phyloP scores from a whole-genome alignment of 208 protist genomes.

The Herpetomonas samuelpessoai region DNA sequence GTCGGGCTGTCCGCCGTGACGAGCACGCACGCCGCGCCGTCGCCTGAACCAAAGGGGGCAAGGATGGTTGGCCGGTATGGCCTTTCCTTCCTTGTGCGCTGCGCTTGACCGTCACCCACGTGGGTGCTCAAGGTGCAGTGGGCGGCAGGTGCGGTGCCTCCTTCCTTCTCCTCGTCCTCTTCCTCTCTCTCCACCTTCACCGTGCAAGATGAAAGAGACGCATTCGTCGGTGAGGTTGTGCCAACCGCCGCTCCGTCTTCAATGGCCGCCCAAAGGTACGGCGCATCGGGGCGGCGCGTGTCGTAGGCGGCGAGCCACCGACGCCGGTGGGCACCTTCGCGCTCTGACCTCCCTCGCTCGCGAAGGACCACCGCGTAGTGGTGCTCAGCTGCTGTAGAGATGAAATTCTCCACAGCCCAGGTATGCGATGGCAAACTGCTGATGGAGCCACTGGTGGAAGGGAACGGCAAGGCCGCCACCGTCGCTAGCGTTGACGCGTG shows the following conservation, averaged over 20 bases:
- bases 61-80: too few species aligned
- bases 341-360: background rate
- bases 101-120: too few species aligned
- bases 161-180: too few species aligned
- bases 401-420: background rate
- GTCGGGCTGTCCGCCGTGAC: too few species aligned
- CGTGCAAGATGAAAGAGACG: too few species aligned
- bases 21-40: background rate
- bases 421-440: background rate
- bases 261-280: background rate
- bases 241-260: background rate
- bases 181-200: too few species aligned
- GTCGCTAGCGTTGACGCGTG: background rate
- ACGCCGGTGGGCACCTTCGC: background rate
- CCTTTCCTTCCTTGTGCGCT: too few species aligned
- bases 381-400: background rate
- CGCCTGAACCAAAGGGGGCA: background rate
- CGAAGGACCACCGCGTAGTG: constrained; percentile 10
- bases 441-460: background rate
- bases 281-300: background rate
- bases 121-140: too few species aligned
- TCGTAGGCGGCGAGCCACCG: constrained; percentile 8
- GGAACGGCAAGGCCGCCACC: constrained; percentile 1
- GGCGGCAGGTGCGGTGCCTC: too few species aligned
- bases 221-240: too few species aligned